Conservation (phyloP, 495 filamentous ascomycete genomes). For the Neurospora sp. region DNA sequence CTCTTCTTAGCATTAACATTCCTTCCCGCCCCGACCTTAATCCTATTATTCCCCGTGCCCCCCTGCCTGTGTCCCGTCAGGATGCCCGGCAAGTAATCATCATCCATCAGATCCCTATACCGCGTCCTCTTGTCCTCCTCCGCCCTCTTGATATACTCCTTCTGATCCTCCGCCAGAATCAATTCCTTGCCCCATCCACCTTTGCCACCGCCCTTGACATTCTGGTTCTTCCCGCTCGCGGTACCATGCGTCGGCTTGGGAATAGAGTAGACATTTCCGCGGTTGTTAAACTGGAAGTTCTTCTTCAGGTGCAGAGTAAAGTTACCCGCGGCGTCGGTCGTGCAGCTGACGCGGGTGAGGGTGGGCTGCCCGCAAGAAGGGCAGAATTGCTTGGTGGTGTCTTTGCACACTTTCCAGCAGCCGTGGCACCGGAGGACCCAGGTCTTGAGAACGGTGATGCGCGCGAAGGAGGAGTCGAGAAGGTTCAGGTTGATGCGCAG, state of each 20-base stretch:
- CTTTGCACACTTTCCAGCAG: slow-evolving; percentile 78
- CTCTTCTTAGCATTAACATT: slow-evolving; percentile 77
- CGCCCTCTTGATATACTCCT: slow-evolving; percentile 67
- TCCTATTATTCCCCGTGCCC: slow-evolving; percentile 46
- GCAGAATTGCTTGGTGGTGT: slow-evolving; percentile 89
- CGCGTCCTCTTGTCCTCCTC: slow-evolving; percentile 53
- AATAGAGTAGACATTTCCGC: slow-evolving; percentile 80
- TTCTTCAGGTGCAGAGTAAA: slow-evolving; percentile 86
- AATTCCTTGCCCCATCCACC: slow-evolving; percentile 71
- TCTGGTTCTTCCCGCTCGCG: slow-evolving; percentile 59
- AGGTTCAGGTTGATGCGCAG: slow-evolving; percentile 92
- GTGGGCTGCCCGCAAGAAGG: slow-evolving; percentile 81
- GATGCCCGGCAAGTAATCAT: slow-evolving; percentile 83
- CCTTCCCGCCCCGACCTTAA: slow-evolving; percentile 74
- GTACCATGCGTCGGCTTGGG: slow-evolving; percentile 82
- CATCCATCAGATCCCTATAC: slow-evolving; percentile 83
- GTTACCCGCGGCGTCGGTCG: slow-evolving; percentile 65
- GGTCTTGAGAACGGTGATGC: slow-evolving; percentile 70
- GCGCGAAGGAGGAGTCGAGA: slow-evolving; percentile 63
- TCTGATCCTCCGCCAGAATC: slow-evolving; percentile 90
- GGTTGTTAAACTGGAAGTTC: slow-evolving; percentile 93
- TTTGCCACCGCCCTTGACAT: slow-evolving; percentile 66
- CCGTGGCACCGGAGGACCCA: slow-evolving; percentile 90
- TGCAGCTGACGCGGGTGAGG: slow-evolving; percentile 76
- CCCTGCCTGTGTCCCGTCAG: slow-evolving; percentile 62